Conservation (phyloP, 768 basidiomycete genomes). For the Collybiopsis confluens region DNA sequence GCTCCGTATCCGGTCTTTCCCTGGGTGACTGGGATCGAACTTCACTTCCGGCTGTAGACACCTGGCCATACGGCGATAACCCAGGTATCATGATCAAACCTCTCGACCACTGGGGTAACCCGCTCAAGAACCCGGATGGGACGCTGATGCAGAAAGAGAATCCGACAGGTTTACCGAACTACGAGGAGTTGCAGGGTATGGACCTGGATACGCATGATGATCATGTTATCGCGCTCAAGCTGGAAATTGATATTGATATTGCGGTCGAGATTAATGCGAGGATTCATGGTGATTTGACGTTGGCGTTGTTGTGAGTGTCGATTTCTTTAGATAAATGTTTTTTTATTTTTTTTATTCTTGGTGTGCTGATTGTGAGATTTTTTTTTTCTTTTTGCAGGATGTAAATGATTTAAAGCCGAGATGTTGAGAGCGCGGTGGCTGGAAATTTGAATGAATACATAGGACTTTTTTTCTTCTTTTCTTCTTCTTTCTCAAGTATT, state of each 20-base stretch:
- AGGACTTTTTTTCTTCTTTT: too few relatives aligned
- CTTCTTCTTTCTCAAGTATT: too few relatives aligned
- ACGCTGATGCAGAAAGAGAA: constrained; percentile 2
- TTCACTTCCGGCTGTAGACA: constrained; percentile 1
- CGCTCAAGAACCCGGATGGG: not conserved
- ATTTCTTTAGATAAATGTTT: not conserved
- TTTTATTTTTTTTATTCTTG: not conserved
- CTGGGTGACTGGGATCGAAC: not conserved
- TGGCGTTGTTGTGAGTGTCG: constrained; percentile 9
- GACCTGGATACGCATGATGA: constrained; percentile 6
- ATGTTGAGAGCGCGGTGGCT: too few relatives aligned
- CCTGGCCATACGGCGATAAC: constrained; percentile 8
- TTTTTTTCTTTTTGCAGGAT: not conserved
- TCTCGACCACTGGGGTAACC: constrained; percentile 1
- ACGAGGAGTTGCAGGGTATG: constrained; percentile 4
- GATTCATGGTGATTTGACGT: constrained; percentile 11
- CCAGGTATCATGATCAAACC: constrained; percentile 8
- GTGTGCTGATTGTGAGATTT: not conserved
- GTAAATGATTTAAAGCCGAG: too few relatives aligned
- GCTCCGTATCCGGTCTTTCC: not conserved
- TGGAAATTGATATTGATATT: constrained; percentile 9
- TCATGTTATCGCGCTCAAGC: constrained; percentile 7
- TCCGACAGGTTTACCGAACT: not conserved
- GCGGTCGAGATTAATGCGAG: constrained; percentile 9
- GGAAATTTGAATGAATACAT: too few relatives aligned